Evolutionary conservation across 768 basidiomycete genomes (phyloP), one percentile per base, ranked within the genome.

Genomic region (Trametes cubensis): DNA sequence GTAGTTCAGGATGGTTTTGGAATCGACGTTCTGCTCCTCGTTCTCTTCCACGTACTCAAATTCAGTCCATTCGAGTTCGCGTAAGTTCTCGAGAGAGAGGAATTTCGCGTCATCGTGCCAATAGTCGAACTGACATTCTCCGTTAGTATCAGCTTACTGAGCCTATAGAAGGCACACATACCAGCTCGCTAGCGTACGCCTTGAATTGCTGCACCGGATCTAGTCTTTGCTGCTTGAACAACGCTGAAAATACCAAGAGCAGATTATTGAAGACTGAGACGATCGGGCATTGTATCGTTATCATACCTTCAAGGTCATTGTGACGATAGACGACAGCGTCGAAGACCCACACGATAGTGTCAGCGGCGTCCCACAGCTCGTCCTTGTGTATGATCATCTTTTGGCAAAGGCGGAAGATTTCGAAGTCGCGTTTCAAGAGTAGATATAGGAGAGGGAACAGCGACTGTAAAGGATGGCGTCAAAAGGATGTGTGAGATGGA

Each of bases 401-500:
- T 23, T 65, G 63, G 6, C 70, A 70, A 6, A 74, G 56, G 21
- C 69, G 67, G 39, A 79, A 65, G 25, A 76, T 72, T 42, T 73
- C 67, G 28, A 76, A 65, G 66, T 78, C 74, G 30, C 74, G 70
- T 45, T 71, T 66, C 23, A 77, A 61, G 0, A 78, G 65, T 0
- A 79, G 69, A 55, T 73, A 74, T 1, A 78, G 56, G n/a, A 78
- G 63, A 0, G 77, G 76, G 3, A 77, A 67, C 10, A 77, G 45
- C 55, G 72, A 73, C 77, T 79, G 26, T 18, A 7, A 45, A 10
- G 21, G 26, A 13, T 1, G 23, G 48, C 10, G 23, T 4, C 6
- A 14, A 4, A n/a, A 10, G 14, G 13, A 8, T 38, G 1, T 23
- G 18, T 6, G 11, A 8, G 17, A 17, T 38, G 18, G 42, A 0